Evolutionary conservation across 1,139 yeast genomes (phyloP), one percentile per base, ranked within the genome.

Genomic region (Debaryomyces fabryi): DNA sequence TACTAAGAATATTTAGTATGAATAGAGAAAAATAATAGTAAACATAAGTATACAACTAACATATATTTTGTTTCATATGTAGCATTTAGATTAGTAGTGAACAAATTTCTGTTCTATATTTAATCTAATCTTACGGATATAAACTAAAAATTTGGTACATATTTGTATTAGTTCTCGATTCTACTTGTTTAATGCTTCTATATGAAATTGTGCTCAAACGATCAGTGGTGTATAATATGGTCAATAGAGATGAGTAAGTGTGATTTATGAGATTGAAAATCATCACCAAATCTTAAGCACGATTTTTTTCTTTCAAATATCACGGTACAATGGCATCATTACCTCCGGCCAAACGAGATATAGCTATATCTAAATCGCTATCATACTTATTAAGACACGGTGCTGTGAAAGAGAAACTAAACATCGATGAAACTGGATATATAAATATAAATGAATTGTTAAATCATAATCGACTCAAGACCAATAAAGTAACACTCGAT

Each of bases 371-470:
- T 13, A 88, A 88, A 57, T 74, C 88, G 0, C 71, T 93, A 34
- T 80, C 96, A 6, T 84, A 85, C 56, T 70, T 95, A 2, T 78
- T 93, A 3, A 74, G 99, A 20, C 99, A 93, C 61, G 89, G 88
- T 4, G 98, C 98, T 0, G 64, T 67, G n/a, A 79, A 83, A 50
- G 95, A 89, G 56, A 78, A 80, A 1, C 65, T 93, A 7, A 58
- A 70, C 2, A 87, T 93, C 2, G 88, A 86, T 56, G 54, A 63
- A 0, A 72, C 79, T 39, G 99, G 99, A 0, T 91, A 77, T 64
- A 78, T 89, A 3, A 61, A 70, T 2, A 65, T 91, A 2, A 55
- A 60, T 0, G 81, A 77, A 10, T 56, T 93, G 3, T 70, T 92
- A 15, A 54, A 57, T 1, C 87, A 86, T 58, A 76, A 81, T 42